These are phyloP conservation scores for Cutaneotrichosporon spelunceum DNA, from an alignment of 1,284 basidiomycete genomes.

Conservation along the genomic window DNA sequence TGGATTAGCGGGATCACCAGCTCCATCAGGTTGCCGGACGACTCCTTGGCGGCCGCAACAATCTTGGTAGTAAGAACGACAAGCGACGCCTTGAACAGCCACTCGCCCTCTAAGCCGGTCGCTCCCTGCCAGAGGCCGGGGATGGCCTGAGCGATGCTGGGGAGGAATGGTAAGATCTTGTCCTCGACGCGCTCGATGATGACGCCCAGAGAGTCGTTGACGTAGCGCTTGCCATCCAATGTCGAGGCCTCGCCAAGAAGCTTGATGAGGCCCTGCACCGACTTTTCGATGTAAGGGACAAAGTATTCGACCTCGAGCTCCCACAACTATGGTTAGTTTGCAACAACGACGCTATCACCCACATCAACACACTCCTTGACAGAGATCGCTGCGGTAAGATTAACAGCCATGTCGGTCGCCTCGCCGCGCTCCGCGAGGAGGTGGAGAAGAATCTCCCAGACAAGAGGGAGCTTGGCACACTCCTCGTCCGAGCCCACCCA, in stretches of 20 bases:
- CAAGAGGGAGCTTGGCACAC: slow-evolving; percentile 61
- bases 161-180: slow-evolving; percentile 66
- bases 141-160: slow-evolving; percentile 64
- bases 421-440: slow-evolving; percentile 65
- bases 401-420: slow-evolving; percentile 74
- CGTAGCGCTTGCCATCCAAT: slow-evolving; percentile 70
- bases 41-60: slow-evolving; percentile 54
- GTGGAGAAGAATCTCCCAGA: slow-evolving; percentile 77
- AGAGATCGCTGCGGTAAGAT: slow-evolving; percentile 71
- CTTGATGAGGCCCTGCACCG: slow-evolving; percentile 45
- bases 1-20: slow-evolving; percentile 69
- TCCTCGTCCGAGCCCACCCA: slow-evolving; percentile 65
- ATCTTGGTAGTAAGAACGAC: slow-evolving; percentile 70
- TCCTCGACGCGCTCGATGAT: slow-evolving; percentile 67
- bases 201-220: slow-evolving; percentile 66
- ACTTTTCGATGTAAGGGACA: slow-evolving; percentile 44
- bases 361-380: slow-evolving; percentile 78
- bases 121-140: slow-evolving; percentile 63
- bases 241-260: slow-evolving; percentile 74
- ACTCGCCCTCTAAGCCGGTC: slow-evolving; percentile 61
- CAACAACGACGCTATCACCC: slow-evolving; percentile 41
- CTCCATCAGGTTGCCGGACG: slow-evolving; percentile 48
- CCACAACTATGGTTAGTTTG: slow-evolving; percentile 33
- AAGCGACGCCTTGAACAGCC: slow-evolving; percentile 72
- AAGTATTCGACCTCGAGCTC: slow-evolving; percentile 48